These are phyloP conservation scores for Lasiodiplodia hormozganensis DNA, from an alignment of 2,329 filamentous ascomycete genomes.

Conservation along the genomic window DNA sequence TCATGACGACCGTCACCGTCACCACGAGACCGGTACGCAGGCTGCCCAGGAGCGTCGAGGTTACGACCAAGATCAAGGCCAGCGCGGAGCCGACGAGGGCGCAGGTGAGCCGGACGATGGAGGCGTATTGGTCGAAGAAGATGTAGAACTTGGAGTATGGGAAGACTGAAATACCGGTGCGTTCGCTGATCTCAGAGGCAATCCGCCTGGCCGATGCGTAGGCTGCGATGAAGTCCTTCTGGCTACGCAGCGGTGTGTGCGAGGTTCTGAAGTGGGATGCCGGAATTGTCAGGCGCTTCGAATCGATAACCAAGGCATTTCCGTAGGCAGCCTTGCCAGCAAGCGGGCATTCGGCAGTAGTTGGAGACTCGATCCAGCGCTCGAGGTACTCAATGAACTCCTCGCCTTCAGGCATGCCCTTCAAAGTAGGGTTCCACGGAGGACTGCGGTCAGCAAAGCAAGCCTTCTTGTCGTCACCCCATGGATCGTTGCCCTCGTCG, in stretches of 20 bases:
- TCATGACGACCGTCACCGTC: slow-evolving; percentile 89
- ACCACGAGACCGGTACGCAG: slow-evolving; percentile 81
- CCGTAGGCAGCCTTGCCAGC: slow-evolving; percentile 89
- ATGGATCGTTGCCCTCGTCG: slow-evolving; percentile 50
- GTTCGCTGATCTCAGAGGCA: slow-evolving; percentile 72
- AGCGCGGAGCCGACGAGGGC: slow-evolving; percentile 83
- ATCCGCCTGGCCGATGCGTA: slow-evolving; percentile 91
- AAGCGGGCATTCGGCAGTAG: slow-evolving; percentile 82
- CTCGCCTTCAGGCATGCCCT: slow-evolving; percentile 90
- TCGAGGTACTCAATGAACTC: slow-evolving; percentile 88
- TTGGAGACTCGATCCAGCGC: slow-evolving; percentile 82
- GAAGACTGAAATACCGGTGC: slow-evolving; percentile 83
- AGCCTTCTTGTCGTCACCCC: slow-evolving; percentile 51
- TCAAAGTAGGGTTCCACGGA: slow-evolving; percentile 86
- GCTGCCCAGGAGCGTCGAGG: slow-evolving; percentile 82
- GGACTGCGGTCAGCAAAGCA: slow-evolving; percentile 83
- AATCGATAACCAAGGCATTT: slow-evolving; percentile 80
- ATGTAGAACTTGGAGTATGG: slow-evolving; percentile 98
- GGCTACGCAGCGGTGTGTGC: slow-evolving; percentile 85
- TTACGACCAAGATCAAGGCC: slow-evolving; percentile 82
- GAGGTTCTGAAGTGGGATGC: slow-evolving; percentile 92
- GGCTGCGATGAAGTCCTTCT: slow-evolving; percentile 90
- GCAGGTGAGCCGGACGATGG: slow-evolving; percentile 80
- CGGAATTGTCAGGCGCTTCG: slow-evolving; percentile 69
- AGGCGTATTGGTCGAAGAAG: slow-evolving; percentile 96